Base-by-base conservation (phyloP, 2,329 filamentous ascomycete genomes). In the Emmonsia crescens region DNA sequence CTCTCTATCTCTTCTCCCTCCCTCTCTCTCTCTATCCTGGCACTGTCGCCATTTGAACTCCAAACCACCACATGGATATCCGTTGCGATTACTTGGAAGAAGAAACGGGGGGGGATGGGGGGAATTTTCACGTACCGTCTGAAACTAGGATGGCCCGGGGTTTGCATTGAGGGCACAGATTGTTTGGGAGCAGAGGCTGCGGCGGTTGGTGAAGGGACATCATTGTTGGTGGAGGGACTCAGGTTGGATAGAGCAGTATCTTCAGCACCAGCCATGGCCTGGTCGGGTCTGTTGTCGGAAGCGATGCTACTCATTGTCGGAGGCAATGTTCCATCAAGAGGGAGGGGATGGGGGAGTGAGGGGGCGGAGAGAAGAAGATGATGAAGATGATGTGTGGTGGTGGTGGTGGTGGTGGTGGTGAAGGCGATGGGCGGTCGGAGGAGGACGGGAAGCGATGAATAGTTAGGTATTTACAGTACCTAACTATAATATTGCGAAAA, bases 101-200 rank as follows among this genome's bases (percentile, higher is more conserved):
- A 27, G 44, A 38, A 61, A n/a, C n/a, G n/a, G n/a, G n/a, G n/a
- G n/a, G n/a, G n/a, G n/a, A n/a, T n/a, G 55, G 29, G 56, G 36
- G 61, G 19, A 59, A 42, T 62, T 57, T 52, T 60, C 14, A 72
- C 78, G 71, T 73, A 85, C 83, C 83, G 82, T 78, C 83, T 77
- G 69, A 85, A 85, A 73, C 82, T 85, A 64, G 82, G 76, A 67
- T 83, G 80, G 61, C 77, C 76, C 49, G 71, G 68, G 9, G 66
- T 66, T 60, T 74, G 70, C 21, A 65, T 60, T 40, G 61, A 33
- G 2, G 65, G 36, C 42, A 57, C 57, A 24, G 58, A 42, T 21
- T 40, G 31, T 36, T 42, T 60, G 29, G 58, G 58, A 60, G 31
- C 58, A 21, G 29, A 54, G 44, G 58, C n/a, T n/a, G n/a, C 2